Base-by-base conservation (phyloP, 1,284 basidiomycete genomes). In the Dichomitus squalens region DNA sequence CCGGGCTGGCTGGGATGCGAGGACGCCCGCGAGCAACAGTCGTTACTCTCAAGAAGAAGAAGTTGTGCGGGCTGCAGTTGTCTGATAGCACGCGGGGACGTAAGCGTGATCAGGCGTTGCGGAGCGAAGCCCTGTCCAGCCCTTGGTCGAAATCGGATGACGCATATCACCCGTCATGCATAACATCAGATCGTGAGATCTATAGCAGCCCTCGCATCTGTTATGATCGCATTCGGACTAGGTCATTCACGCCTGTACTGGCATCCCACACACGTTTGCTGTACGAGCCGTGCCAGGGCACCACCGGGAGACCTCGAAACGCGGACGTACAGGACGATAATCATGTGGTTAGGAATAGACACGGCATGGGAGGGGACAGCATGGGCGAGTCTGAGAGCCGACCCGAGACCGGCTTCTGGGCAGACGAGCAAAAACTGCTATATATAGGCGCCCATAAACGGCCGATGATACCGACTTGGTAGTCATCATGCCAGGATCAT, bases 391-490 rank as follows among this genome's bases (percentile, higher is more conserved):
- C n/a, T n/a, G n/a, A n/a, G n/a, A n/a, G n/a, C n/a, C n/a, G n/a
- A n/a, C n/a, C 39, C 38, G 44, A 16, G 27, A 18, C 7, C 6
- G 39, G 27, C 29, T 31, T 31, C 29, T 31, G 29, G 36, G 51
- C 1, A 9, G 14, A 39, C 31, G 34, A 47, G 34, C 57, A 48
- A 58, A 60, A 60, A 60, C 54, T 63, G 61, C 61, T 63, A 60
- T 63, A 63, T 49, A 21, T 49, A 68, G 65, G 55, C 69, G 69
- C 69, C 69, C 69, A 71, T 71, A 69, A 67, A 58, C 56, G 64
- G 65, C 55, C 61, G 64, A 64, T 53, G 49, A 63, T 63, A 63
- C 61, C 61, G 61, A 63, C 52, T 57, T 60, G 56, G 56, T 56
- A 52, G 57, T 60, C 61, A 63, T 60, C 58, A 63, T 49, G 49